Conservation (phyloP, 129 eudicot species). For the Saussurea involucrata region DNA sequence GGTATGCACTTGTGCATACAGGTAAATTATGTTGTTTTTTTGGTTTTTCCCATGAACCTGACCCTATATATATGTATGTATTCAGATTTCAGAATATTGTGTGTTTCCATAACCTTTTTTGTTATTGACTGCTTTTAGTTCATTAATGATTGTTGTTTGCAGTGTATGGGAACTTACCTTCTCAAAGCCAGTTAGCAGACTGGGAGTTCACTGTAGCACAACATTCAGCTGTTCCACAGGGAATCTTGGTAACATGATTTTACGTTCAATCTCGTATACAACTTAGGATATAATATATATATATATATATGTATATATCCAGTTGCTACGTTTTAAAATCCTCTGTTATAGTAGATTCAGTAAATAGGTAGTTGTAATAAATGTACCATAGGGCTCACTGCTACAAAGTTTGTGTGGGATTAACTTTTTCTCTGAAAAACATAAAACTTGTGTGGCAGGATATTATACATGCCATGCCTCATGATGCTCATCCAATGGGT, state of each 20-base stretch:
- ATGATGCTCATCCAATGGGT: slow-evolving; percentile 99
- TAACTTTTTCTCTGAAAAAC: neutral
- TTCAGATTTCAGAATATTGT: neutral
- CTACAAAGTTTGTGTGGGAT: neutral
- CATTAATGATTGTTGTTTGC: slow-evolving; percentile 10
- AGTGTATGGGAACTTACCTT: slow-evolving; percentile 97
- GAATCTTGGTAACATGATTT: slow-evolving; percentile 61
- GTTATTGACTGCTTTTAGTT: neutral
- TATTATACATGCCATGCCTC: slow-evolving; percentile 98
- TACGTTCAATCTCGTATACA: neutral
- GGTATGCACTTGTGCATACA: too few relatives aligned
- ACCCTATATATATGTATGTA: too few relatives aligned
- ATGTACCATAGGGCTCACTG: neutral
- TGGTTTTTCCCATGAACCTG: too few relatives aligned
- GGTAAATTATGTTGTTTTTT: too few relatives aligned
- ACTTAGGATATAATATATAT: neutral
- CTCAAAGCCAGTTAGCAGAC: slow-evolving; percentile 72
- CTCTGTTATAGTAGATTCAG: neutral
- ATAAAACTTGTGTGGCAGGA: slow-evolving; percentile 56
- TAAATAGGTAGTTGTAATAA: neutral
- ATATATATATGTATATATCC: too few relatives aligned
- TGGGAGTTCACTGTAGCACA: slow-evolving; percentile 97
- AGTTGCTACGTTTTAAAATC: neutral
- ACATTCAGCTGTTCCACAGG: slow-evolving; percentile 98
- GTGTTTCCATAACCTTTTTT: neutral